Conservation (phyloP, 2,329 filamentous ascomycete species). For the Alternaria longipes region DNA sequence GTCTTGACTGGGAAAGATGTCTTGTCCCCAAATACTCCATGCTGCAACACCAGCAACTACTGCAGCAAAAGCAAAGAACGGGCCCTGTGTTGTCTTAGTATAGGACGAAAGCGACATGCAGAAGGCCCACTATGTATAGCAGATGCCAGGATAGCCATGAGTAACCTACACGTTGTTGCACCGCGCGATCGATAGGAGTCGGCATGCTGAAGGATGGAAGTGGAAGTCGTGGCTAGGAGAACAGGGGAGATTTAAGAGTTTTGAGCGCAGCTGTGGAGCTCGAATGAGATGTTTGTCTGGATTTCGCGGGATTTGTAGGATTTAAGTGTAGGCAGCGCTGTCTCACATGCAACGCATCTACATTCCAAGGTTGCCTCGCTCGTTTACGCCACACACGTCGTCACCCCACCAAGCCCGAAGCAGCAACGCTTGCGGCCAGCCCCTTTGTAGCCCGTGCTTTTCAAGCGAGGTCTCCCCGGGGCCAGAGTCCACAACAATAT, state of each 20-base stretch:
- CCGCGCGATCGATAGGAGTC: conserved; percentile 59
- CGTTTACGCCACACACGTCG: conserved; percentile 38
- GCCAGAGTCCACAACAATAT: conserved; percentile 34
- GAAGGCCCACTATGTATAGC: conserved; percentile 33
- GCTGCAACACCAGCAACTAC: conserved; percentile 81
- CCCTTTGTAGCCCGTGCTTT: conserved; percentile 41
- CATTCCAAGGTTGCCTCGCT: neutral
- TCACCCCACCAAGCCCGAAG: conserved; percentile 33
- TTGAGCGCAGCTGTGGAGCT: neutral
- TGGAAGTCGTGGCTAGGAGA: neutral
- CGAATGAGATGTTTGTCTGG: neutral
- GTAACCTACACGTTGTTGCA: conserved; percentile 54
- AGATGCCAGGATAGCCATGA: conserved; percentile 31
- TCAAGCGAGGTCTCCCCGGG: conserved; percentile 42
- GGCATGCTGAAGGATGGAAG: conserved; percentile 51
- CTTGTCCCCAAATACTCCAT: conserved; percentile 86
- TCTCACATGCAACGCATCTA: conserved; percentile 17
- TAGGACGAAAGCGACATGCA: neutral
- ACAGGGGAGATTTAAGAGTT: neutral
- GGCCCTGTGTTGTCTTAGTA: conserved; percentile 31
- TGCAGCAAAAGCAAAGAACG: conserved; percentile 71
- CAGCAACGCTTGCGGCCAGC: conserved; percentile 30
- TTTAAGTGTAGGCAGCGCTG: conserved; percentile 19
- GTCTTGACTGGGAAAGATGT: conserved; percentile 82
- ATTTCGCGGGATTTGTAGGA: neutral